Base-by-base conservation (phyloP, 805 yeast genomes). In the Dipodascopsis uninucleata region DNA sequence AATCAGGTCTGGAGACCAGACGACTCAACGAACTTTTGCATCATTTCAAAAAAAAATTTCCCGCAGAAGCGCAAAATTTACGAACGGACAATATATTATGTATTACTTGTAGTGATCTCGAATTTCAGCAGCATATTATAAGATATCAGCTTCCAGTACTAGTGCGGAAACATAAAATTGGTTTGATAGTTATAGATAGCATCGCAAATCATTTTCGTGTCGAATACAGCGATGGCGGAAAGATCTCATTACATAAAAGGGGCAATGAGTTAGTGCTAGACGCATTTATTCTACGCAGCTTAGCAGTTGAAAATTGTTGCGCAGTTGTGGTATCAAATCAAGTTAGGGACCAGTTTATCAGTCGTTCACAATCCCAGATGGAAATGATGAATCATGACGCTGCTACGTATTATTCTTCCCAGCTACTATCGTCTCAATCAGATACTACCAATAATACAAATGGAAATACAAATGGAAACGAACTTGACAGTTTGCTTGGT, bases 251-350 rank as follows among this genome's bases (percentile, higher is more conserved):
- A 45, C 31, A 26, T 17, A 38, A 10, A 17, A 47, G 51, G n/a
- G 47, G 49, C 52, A 57, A 75, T 17, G 64, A 67, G 23, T 32
- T 58, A 5, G 28, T 48, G 10, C 65, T 63, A 28, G 56, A 77
- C 26, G 75, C 78, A 8, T 66, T 67, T 14, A 72, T 69, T 42
- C 64, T 88, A 42, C 67, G 76, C 8, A 57, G 62, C 8, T 48
- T 83, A 20, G 80, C 87, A 0, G 55, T 58, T 17, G 59, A 69
- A 12, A 63, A 68, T 58, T 63, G 72, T 18, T 58, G 84, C 3
- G 83, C 94, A 0, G 63, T 89, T 0, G 78, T 86, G 0, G 74
- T 83, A 1, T 76, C 88, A 0, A 88, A 89, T 57, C 96, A 89
- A 62, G 86, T 88, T 1, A 75, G 88, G 31, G 90, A 83, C 57